Evolutionary conservation across 2,329 filamentous ascomycete genomes (phyloP), one percentile per base, ranked within the genome.

Genomic region (Karstenula rhodostoma): DNA sequence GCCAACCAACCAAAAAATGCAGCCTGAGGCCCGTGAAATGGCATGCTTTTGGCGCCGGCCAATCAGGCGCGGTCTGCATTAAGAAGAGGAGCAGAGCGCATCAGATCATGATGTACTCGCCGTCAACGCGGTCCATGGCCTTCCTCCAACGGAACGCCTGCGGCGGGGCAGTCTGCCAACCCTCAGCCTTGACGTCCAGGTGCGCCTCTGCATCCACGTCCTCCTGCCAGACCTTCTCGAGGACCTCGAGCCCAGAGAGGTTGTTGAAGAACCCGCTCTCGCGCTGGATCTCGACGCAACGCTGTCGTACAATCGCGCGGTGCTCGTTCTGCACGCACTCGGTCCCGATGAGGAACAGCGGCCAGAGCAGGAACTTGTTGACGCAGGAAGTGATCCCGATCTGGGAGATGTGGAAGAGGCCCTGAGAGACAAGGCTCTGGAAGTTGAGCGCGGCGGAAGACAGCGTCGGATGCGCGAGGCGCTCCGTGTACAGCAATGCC

Each of bases 211-310:
- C 51, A 33, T 69, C 64, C 43, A 75, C 60, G 52, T 87, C 85
- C 52, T 84, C 85, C 13, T 83, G 83, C 94, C 94, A 97, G 17
- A 96, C 85, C 70, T 89, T 88, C 81, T 97, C 94, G 44, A 97
- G 80, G 4, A 97, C 88, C 70, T 95, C 91, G 27, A 97, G 84
- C 8, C 91, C 93, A 7, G 91, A 90, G 43, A 96, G 85, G 75
- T 97, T 97, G 79, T 97, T 97, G 83, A 93, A 92, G 79, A 97
- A 97, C 1, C 94, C 94, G 56, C 91, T 94, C 66, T 94, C 90
- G 32, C 88, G 87, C 83, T 94, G 93, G 66, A 97, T 94, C 73
- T 94, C 93, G 47, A 89, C 85, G 79, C 93, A 96, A 68, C 93
- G 90, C 66, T 87, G 85, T 56, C 93, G 88, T 55, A 97, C 90